Conservation (phyloP, 495 filamentous ascomycete genomes). For the Chlorociboria aeruginascens region DNA sequence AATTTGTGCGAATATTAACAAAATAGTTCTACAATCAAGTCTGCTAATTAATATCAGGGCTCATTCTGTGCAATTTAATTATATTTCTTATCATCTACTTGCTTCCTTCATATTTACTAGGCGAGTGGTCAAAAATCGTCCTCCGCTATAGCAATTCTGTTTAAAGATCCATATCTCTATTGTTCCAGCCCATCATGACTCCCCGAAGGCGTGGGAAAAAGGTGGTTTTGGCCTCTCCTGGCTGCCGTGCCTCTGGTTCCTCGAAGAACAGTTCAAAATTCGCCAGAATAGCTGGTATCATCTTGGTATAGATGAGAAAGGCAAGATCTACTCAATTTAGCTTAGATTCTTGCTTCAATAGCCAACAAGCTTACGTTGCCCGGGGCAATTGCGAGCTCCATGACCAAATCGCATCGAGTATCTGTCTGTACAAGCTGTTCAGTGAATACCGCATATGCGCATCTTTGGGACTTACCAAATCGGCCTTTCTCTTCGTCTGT, state of each 20-base stretch:
- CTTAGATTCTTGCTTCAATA: background rate
- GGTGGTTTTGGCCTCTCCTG: too few species aligned
- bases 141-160: too few species aligned
- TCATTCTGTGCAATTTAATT: too few species aligned
- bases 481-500: background rate
- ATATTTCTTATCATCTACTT: too few species aligned
- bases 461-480: background rate
- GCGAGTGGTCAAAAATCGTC: too few species aligned
- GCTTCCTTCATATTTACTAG: too few species aligned
- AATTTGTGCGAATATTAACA: too few species aligned
- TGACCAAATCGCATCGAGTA: background rate
- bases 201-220: too few species aligned
- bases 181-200: too few species aligned
- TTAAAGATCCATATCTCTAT: too few species aligned
- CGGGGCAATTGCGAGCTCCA: background rate
- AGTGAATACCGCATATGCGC: background rate
- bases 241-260: background rate
- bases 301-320: conserved; percentile 4
- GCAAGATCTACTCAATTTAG: conserved; percentile 7
- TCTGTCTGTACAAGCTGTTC: background rate
- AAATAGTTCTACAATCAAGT: too few species aligned
- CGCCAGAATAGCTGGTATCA: conserved; percentile 6
- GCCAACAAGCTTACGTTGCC: background rate
- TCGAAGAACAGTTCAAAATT: conserved; percentile 7
- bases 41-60: too few species aligned